These are phyloP conservation scores for Coemansia sp. DNA, from an alignment of 192 early-diverging fungal genomes.

Conservation along the genomic window DNA sequence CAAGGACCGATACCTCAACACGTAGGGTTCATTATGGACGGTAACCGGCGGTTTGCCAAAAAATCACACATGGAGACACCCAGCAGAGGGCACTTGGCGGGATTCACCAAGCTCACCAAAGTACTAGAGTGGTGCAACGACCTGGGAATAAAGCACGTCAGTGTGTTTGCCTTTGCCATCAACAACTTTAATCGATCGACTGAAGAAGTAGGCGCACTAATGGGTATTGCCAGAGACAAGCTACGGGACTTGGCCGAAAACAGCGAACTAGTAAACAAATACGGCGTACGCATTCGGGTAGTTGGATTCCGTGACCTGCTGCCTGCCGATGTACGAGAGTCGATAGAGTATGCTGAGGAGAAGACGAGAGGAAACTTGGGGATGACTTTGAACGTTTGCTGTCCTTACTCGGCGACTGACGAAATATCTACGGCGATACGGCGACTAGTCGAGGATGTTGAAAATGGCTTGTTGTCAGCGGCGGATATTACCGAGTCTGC, in stretches of 20 bases:
- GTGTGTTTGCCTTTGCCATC: slow-evolving; percentile 97
- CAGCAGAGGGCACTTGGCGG: slow-evolving; percentile 76
- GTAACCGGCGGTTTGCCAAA: slow-evolving; percentile 91
- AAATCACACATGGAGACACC: slow-evolving; percentile 60
- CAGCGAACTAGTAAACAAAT: slow-evolving; percentile 74
- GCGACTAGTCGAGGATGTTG: slow-evolving; percentile 61
- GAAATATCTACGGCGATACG: slow-evolving; percentile 83
- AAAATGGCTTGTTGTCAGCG: slow-evolving; percentile 54
- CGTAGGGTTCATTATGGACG: slow-evolving; percentile 97
- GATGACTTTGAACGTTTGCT: slow-evolving; percentile 88
- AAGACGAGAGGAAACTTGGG: slow-evolving; percentile 67
- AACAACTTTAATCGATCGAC: slow-evolving; percentile 94
- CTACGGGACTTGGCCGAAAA: slow-evolving; percentile 71
- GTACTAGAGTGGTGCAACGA: slow-evolving; percentile 90
- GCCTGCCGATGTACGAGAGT: slow-evolving; percentile 64
- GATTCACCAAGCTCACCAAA: slow-evolving; percentile 77
- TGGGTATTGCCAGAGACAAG: slow-evolving; percentile 79
- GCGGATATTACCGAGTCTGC: slow-evolving; percentile 64
- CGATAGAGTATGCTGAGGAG: slow-evolving; percentile 66
- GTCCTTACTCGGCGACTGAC: slow-evolving; percentile 89
- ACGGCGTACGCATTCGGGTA: slow-evolving; percentile 79
- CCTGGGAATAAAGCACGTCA: slow-evolving; percentile 84
- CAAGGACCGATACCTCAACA: slow-evolving; percentile 88
- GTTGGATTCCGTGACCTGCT: slow-evolving; percentile 78
- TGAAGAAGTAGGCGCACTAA: slow-evolving; percentile 85